Conservation (phyloP, 148 eudicot species). For the Silene uniflora region DNA sequence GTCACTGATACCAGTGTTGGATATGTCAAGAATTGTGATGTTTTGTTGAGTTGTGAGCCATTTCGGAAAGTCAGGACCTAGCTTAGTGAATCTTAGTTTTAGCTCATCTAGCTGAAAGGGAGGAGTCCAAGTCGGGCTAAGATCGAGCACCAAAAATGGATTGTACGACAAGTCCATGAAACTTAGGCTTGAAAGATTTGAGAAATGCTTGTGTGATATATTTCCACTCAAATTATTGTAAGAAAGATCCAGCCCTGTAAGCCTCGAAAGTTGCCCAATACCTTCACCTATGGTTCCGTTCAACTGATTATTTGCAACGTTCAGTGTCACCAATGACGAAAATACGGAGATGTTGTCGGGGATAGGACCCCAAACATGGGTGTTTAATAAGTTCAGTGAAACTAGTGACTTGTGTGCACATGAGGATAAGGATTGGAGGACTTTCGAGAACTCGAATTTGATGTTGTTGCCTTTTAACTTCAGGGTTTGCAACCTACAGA, state of each 20-base stretch:
- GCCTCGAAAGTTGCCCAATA: slow-evolving; percentile 24
- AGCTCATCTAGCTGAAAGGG: slow-evolving; percentile 9
- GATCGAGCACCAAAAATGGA: not conserved
- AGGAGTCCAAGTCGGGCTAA: slow-evolving; percentile 21
- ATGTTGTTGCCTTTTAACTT: too few species aligned
- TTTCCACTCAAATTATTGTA: slow-evolving; percentile 7
- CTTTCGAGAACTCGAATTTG: too few species aligned
- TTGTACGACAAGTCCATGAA: slow-evolving; percentile 27
- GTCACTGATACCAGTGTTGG: slow-evolving; percentile 3
- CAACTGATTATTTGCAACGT: slow-evolving; percentile 13
- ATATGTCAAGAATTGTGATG: not conserved
- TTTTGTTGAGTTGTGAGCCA: slow-evolving; percentile 19
- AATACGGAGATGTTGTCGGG: too few species aligned
- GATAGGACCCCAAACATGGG: too few species aligned
- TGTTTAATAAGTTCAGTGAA: too few species aligned
- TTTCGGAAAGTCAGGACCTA: slow-evolving; percentile 26
- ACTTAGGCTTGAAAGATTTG: slow-evolving; percentile 21
- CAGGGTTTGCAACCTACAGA: too few species aligned
- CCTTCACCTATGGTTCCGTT: slow-evolving; percentile 20
- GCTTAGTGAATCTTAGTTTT: not conserved
- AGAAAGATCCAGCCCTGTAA: slow-evolving; percentile 10
- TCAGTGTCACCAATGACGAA: not conserved
- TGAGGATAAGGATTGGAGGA: too few species aligned
- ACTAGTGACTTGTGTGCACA: too few species aligned
- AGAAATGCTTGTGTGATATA: not conserved